phyloP scores from a whole-genome alignment of 2,329 filamentous ascomycete species.

The Myriosclerotinia scirpicola region DNA sequence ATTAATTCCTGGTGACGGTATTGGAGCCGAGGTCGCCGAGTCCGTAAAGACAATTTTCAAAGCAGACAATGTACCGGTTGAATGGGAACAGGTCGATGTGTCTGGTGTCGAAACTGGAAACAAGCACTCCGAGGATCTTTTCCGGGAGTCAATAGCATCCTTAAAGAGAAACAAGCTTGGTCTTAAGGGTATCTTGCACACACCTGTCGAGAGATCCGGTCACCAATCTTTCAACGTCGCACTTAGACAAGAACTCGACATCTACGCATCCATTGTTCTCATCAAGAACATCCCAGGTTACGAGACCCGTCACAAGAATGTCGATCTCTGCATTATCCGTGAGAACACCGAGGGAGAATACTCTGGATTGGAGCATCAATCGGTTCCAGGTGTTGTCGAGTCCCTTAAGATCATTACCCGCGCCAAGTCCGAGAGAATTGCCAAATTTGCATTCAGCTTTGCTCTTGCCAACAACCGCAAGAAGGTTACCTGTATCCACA shows the following conservation, averaged over 20 bases:
- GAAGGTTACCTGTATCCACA: slow-evolving; percentile 99
- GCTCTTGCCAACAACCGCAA: slow-evolving; percentile 97
- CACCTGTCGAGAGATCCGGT: slow-evolving; percentile 91
- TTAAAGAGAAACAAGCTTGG: slow-evolving; percentile 98
- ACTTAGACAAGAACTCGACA: slow-evolving; percentile 97
- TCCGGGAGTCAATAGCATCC: slow-evolving; percentile 92
- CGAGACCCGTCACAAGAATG: slow-evolving; percentile 92
- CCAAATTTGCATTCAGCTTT: slow-evolving; percentile 98
- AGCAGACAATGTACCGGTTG: slow-evolving; percentile 96
- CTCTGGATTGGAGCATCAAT: slow-evolving; percentile 98
- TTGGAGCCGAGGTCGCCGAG: slow-evolving; percentile 96
- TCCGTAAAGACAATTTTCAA: slow-evolving; percentile 99
- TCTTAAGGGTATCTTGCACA: slow-evolving; percentile 98
- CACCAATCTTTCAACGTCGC: slow-evolving; percentile 99
- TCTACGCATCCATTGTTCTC: slow-evolving; percentile 95
- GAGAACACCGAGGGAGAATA: slow-evolving; percentile 99
- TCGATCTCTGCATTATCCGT: slow-evolving; percentile 99
- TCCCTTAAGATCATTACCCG: slow-evolving; percentile 99
- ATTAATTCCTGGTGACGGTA: slow-evolving; percentile 97
- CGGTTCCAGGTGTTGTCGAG: slow-evolving; percentile 92
- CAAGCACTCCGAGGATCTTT: slow-evolving; percentile 89
- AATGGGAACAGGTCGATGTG: slow-evolving; percentile 98
- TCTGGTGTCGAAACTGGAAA: slow-evolving; percentile 81
- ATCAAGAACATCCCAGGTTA: slow-evolving; percentile 99
- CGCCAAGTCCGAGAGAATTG: slow-evolving; percentile 98